phyloP scores from a whole-genome alignment of 2,329 filamentous ascomycete species.

The Fusarium austroafricanum region DNA sequence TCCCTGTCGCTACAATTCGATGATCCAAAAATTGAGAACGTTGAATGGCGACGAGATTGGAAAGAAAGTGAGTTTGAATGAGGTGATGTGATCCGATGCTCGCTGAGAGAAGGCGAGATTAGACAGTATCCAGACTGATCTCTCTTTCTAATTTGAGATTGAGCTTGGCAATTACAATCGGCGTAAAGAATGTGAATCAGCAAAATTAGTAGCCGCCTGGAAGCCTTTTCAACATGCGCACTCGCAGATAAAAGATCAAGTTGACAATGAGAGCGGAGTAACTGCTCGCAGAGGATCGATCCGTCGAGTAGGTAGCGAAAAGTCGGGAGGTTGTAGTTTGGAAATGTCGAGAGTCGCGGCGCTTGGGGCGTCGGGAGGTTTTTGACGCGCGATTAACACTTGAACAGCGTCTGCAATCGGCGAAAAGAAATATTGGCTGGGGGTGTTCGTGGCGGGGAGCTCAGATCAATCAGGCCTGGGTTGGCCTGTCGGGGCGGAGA shows the following conservation, averaged over 20 bases:
- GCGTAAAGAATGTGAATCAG: slow-evolving; percentile 20
- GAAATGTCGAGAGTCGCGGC: slow-evolving; percentile 42
- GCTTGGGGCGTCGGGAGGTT: slow-evolving; percentile 47
- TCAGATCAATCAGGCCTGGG: slow-evolving; percentile 43
- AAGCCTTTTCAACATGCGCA: slow-evolving; percentile 23
- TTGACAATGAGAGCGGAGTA: not conserved
- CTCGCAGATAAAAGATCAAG: slow-evolving; percentile 19
- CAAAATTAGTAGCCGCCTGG: slow-evolving; percentile 16
- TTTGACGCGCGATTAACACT: slow-evolving; percentile 50
- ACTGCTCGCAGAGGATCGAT: slow-evolving; percentile 7
- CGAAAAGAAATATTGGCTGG: slow-evolving; percentile 36
- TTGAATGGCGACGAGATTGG: slow-evolving; percentile 10
- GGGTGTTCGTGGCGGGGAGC: slow-evolving; percentile 45
- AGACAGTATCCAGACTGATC: slow-evolving; percentile 44
- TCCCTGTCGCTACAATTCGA: slow-evolving; percentile 14
- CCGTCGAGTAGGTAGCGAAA: slow-evolving; percentile 7
- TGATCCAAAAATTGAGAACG: not conserved
- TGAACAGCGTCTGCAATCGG: slow-evolving; percentile 45
- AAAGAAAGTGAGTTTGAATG: slow-evolving; percentile 9
- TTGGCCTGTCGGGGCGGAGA: too few species aligned
- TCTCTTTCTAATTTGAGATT: slow-evolving; percentile 22
- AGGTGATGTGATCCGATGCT: slow-evolving; percentile 29
- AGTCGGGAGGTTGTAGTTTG: slow-evolving; percentile 30
- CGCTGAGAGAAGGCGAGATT: slow-evolving; percentile 14
- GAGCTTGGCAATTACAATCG: slow-evolving; percentile 10